Base-by-base conservation (phyloP, 371 early-diverging fungal genomes). In the Circinella minor region DNA sequence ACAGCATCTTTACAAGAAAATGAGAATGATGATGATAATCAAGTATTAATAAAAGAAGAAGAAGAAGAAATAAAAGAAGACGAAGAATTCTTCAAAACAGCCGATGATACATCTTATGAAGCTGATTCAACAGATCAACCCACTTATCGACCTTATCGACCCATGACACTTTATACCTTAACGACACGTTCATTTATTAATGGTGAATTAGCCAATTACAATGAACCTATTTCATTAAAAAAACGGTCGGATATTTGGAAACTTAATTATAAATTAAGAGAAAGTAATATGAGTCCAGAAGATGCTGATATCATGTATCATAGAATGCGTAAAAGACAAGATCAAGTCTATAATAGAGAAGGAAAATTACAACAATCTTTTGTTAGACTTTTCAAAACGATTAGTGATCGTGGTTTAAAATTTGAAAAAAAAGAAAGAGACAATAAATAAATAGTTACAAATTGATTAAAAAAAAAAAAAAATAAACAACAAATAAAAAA, bases 131-230 rank as follows among this genome's bases (percentile, higher is more conserved):
- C n/a, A n/a, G n/a, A n/a, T n/a, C n/a, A n/a, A 27, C 27, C 27
- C 27, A 27, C 27, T 0, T 27, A 27, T 27, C 27, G 27, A 34
- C 27, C 34, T 34, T 4, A 57, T n/a, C 10, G 27, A 18, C 57
- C 20, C 3, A n/a, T 84, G 7, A 63, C 71, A 4, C 47, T 77
- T 34, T 84, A 68, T 61, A 27, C 59, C 4, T n/a, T 84, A 4
- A 17, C 55, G 1, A 71, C 75, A 0, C 62, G 54, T 9, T 81
- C 80, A 1, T 61, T 65, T 17, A 63, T 84, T 5, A 76, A 84
- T 64, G 74, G 72, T 38, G 27, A 8, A 14, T 27, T 20, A 8
- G 46, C 43, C 18, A 4, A 0, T 4, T 4, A 18, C 9, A 20
- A 34, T 11, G 17, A 43, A 14, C 38, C 20, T n/a, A 20, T 63